Evolutionary conservation across 257 asterid species (phyloP).

Genomic region (Nicotiana knightiana): DNA sequence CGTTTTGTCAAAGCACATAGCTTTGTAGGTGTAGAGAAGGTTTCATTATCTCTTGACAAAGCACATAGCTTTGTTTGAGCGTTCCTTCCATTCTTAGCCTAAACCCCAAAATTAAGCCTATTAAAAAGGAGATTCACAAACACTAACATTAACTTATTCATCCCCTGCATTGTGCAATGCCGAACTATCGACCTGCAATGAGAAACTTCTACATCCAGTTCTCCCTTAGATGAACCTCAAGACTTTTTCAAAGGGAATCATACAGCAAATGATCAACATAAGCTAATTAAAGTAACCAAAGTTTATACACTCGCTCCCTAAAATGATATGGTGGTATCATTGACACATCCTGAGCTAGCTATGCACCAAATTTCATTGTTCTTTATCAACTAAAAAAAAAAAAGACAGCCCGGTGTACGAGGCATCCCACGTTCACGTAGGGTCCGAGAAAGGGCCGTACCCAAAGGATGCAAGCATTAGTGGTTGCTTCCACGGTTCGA

Average conservation of each 20-base stretch:
- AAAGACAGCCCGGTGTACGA: too few relatives aligned
- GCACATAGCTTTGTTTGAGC: not conserved
- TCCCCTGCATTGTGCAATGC: not conserved
- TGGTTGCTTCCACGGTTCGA: too few relatives aligned
- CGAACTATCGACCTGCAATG: not conserved
- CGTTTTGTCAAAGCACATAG: not conserved
- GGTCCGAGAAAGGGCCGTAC: too few relatives aligned
- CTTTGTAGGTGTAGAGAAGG: not conserved
- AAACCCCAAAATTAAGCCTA: not conserved
- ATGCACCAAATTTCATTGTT: not conserved
- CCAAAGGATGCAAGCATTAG: too few relatives aligned
- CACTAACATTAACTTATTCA: not conserved
- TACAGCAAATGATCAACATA: not conserved
- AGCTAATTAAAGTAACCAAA: not conserved
- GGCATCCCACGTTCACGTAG: too few relatives aligned
- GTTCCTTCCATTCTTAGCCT: not conserved
- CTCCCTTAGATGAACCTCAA: not conserved
- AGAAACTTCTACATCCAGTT: not conserved
- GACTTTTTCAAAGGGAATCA: not conserved
- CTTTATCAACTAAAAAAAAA: too few relatives aligned
- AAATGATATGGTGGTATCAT: not conserved
- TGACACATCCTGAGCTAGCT: not conserved
- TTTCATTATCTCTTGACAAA: not conserved
- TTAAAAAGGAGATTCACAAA: not conserved
- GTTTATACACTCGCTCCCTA: not conserved